These are phyloP conservation scores for Kwoniella dendrophila DNA, from an alignment of 768 basidiomycete species.

Conservation along the genomic window DNA sequence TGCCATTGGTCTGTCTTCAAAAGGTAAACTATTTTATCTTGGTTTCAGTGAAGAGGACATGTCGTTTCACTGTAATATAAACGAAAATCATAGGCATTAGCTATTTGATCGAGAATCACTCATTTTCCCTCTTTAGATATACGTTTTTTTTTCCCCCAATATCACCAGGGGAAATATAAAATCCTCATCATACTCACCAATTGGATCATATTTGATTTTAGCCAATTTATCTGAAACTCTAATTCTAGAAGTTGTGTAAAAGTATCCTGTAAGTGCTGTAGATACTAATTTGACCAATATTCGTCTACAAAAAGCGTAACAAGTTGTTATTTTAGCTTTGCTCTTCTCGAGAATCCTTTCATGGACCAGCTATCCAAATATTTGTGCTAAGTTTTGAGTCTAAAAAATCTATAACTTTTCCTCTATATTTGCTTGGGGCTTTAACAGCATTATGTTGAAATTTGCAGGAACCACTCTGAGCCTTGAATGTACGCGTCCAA, in stretches of 20 bases:
- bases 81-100: neutral
- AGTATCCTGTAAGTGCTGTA: conserved; percentile 87
- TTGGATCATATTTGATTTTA: conserved; percentile 89
- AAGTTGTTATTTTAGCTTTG: no score
- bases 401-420: no score
- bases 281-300: conserved; percentile 85
- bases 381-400: no score
- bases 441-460: no score
- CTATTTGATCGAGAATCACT: no score
- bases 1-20: neutral
- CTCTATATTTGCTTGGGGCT: no score
- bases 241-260: conserved; percentile 79
- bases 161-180: neutral
- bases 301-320: conserved; percentile 63
- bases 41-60: conserved; percentile 53
- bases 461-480: no score
- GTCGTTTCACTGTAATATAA: conserved; percentile 43
- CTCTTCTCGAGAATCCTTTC: no score
- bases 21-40: conserved; percentile 50
- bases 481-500: no score
- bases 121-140: no score
- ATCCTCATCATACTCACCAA: conserved; percentile 67
- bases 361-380: no score
- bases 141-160: neutral
- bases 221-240: conserved; percentile 76